Base-by-base conservation (phyloP, 179 eudicot species). In the Gypsophila paniculata region DNA sequence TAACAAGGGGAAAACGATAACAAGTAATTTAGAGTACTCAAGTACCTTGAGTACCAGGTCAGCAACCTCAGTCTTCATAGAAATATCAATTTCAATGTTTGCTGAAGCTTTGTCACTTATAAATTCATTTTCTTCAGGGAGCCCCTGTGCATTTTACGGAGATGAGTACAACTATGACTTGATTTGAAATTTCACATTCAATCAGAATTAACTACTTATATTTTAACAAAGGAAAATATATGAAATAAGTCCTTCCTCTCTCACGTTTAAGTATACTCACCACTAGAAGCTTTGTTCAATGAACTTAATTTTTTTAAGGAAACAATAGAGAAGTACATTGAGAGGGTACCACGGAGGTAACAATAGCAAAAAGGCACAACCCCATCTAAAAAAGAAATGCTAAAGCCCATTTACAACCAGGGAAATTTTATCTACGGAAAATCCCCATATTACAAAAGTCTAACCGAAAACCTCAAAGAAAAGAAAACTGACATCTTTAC, bases 21-120 rank as follows among this genome's bases (percentile, higher is more conserved):
- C 15, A 19, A 64, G 68, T 58, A 44, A 6, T 36, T 34, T 25
- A 32, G 48, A 72, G 5, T 42, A 17, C 60, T 26, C 26, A 65
- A 23, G n/a, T 81, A 91, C 98, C 97, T 79, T 55, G 74, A 80
- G 36, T 22, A 48, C 19, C 61, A 85, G 42, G 51, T 77, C 84
- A 62, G 72, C 76, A 53, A 83, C 86, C 64, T 66, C 77, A 60
- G 72, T 79, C 62, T 70, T 72, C 17, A 78, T 77, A 18, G 89
- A 82, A 72, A 86, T 48, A 75, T 85, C 82, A 75, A 90, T 76
- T 80, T 80, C 81, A 68, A 89, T 78, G 81, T 79, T 84, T 58
- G 81, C 69, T 76, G 87, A 74, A 64, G 90, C 74, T 77, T 69
- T 69, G 70, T 72, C 77, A 72, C 54, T 36, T 65, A 76, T 81